phyloP scores from a whole-genome alignment of 2,329 filamentous ascomycete genomes.

The Colletotrichum limetticola region DNA sequence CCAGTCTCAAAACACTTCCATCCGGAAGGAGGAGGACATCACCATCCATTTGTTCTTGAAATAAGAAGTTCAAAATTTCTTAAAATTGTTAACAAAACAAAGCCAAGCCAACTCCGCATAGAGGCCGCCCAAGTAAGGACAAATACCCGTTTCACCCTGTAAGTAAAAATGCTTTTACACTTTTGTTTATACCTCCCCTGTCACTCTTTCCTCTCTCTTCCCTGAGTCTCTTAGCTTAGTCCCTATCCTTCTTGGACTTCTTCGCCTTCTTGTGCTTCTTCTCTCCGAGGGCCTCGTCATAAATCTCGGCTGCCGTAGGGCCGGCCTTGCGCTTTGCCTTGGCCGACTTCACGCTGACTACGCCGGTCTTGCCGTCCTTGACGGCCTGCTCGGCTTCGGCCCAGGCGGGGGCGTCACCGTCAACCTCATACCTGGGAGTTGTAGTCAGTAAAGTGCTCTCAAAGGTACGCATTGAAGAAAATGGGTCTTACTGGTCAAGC shows the following conservation, averaged over 20 bases:
- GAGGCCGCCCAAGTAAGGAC: slow-evolving; percentile 16
- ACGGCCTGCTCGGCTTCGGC: slow-evolving; percentile 82
- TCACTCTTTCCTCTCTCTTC: neutral
- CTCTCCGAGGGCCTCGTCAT: slow-evolving; percentile 68
- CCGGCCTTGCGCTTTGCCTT: slow-evolving; percentile 81
- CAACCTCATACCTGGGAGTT: slow-evolving; percentile 69
- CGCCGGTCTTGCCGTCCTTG: slow-evolving; percentile 67
- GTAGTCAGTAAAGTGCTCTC: slow-evolving; percentile 28
- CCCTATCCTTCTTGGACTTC: slow-evolving; percentile 46
- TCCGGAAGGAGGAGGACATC: neutral
- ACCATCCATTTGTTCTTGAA: neutral
- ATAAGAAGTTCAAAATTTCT: neutral
- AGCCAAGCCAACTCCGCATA: slow-evolving; percentile 30
- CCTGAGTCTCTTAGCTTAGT: neutral
- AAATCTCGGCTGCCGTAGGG: slow-evolving; percentile 68
- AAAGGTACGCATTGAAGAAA: slow-evolving; percentile 22
- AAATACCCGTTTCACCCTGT: slow-evolving; percentile 21
- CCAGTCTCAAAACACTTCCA: neutral
- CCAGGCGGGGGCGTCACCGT: slow-evolving; percentile 71
- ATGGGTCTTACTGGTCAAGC: slow-evolving; percentile 77
- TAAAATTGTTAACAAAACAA: neutral
- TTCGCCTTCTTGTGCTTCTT: slow-evolving; percentile 66
- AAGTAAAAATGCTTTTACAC: slow-evolving; percentile 27
- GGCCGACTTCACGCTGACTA: slow-evolving; percentile 84
- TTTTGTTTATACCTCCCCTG: slow-evolving; percentile 10